Base-by-base conservation (phyloP, 164 flowering plant genomes). In the Macadamia integrifolia region DNA sequence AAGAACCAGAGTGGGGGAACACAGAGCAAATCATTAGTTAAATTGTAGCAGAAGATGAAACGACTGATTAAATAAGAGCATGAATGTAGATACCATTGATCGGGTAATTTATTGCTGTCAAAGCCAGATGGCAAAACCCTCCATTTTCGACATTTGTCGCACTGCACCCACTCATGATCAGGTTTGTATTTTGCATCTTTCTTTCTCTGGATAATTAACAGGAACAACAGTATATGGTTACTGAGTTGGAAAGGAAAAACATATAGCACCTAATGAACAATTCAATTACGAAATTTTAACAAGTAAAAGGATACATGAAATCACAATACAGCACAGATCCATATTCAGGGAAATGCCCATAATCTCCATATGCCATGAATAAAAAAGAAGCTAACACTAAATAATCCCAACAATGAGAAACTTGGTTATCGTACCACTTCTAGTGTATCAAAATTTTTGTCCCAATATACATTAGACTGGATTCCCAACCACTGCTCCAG, bases 131-230 rank as follows among this genome's bases (percentile, higher is more conserved):
- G 60, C 71, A 87, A 60, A 64, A 64, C 72, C 71, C 90, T 81
- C 91, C 88, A 87, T 59, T 87, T 87, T 50, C 88, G 77, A 75
- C 91, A 85, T 73, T 83, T 83, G 66, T 83, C 82, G 69, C 91
- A 87, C 71, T 87, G 90, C 58, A 84, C 88, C 88, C 88, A 84
- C 29, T 85, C 84, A 29, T 79, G 64, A 69, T 86, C 90, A 61
- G 87, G 90, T 64, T 75, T 77, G 67, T 72, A 75, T 10, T 6
- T 60, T 28, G 74, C 69, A 57, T 62, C 66, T 58, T 57, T 70
- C 72, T 78, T 84, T 66, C 64, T 66, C 85, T 84, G 75, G n/a
- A 62, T 62, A 11, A 66, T 11, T 18, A 68, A 32, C 50, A 70
- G 58, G 3, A 14, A 14, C 11, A 18, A 32, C 44, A 23, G 30